Conservation (phyloP, 1,284 basidiomycete species). For the Puccinia triticina region DNA sequence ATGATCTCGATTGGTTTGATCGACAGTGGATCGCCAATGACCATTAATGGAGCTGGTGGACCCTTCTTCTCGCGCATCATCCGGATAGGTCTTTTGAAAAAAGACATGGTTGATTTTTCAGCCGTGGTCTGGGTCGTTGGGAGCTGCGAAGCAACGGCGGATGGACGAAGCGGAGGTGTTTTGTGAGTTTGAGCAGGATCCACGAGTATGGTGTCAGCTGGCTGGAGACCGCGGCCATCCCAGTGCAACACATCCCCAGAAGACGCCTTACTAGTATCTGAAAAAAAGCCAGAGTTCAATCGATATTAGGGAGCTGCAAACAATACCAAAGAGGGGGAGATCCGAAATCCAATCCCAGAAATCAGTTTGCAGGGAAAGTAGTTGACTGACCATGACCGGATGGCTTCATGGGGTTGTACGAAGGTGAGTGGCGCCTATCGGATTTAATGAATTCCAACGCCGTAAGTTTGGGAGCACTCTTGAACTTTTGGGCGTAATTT, state of each 20-base stretch:
- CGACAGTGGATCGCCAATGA: not conserved
- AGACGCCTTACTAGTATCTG: not conserved
- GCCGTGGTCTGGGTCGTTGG: not conserved
- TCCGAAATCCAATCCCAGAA: too few relatives aligned
- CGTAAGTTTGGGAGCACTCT: not conserved
- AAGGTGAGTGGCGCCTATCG: conserved; percentile 2
- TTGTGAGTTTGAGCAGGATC: not conserved
- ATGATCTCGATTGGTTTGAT: not conserved
- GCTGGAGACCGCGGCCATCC: not conserved
- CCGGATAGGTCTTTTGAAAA: conserved; percentile 31
- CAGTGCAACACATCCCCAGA: not conserved
- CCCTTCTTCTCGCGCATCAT: conserved; percentile 28
- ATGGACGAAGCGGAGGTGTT: not conserved
- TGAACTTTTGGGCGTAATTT: not conserved
- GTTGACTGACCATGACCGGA: not conserved
- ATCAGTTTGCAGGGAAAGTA: not conserved
- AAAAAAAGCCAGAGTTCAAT: not conserved
- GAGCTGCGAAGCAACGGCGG: not conserved
- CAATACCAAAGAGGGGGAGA: not conserved
- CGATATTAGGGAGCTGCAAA: not conserved
- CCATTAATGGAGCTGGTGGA: not conserved
- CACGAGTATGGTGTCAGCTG: not conserved
- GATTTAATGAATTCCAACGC: not conserved
- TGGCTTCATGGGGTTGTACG: not conserved
- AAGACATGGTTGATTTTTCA: conserved; percentile 14